Conservation (phyloP, 163 green algal genomes). For the Chlorella variabilis region DNA sequence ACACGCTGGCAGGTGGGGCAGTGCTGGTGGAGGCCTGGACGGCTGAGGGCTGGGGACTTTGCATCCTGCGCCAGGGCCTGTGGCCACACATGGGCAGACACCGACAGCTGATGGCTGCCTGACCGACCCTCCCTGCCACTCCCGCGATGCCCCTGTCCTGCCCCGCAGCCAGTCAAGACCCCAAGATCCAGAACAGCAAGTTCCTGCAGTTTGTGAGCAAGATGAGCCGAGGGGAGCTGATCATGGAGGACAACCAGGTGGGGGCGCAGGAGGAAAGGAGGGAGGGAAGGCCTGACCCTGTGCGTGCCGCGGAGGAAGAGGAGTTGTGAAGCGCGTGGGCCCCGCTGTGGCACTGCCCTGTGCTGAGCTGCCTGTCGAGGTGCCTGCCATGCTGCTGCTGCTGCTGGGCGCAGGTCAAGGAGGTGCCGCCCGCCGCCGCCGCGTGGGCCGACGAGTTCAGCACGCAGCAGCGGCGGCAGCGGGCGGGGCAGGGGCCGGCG, state of each 20-base stretch:
- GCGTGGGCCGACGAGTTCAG: conserved; percentile 67
- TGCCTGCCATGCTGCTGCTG: no score
- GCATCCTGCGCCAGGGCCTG: no score
- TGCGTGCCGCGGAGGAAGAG: neutral
- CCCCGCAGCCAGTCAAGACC: conserved; percentile 61
- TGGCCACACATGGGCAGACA: no score
- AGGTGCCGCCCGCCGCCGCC: conserved; percentile 42
- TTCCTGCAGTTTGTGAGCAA: conserved; percentile 98
- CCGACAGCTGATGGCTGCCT: no score
- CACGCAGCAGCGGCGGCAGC: conserved; percentile 43
- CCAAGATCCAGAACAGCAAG: conserved; percentile 92
- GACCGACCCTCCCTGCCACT: no score
- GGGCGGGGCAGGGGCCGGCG: neutral
- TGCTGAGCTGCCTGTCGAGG: neutral
- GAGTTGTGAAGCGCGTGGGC: no score
- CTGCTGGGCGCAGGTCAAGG: conserved; percentile 48
- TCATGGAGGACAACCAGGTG: conserved; percentile 91
- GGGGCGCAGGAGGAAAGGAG: neutral
- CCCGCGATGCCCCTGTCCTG: no score
- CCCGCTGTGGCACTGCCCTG: no score
- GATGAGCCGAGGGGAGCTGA: conserved; percentile 95
- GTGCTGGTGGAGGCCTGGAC: neutral
- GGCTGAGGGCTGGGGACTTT: no score
- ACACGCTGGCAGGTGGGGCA: conserved; percentile 65
- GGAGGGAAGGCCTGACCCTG: neutral